Evolutionary conservation across 306 rosid species (phyloP), one percentile per base, ranked within the genome.

Genomic region (Vigna nakashimae): DNA sequence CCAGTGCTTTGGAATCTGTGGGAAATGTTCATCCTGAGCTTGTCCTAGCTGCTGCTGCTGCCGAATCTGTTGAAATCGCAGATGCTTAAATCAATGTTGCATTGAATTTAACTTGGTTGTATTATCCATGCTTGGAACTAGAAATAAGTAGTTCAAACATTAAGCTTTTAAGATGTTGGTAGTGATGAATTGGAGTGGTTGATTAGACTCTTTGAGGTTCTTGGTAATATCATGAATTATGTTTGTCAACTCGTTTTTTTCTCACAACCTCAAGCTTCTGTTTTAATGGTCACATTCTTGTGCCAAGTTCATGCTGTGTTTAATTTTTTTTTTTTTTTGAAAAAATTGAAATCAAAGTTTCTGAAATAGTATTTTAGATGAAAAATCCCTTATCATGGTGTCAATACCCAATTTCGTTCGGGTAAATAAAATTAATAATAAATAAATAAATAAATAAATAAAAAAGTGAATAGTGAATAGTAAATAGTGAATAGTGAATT

Each of bases 21-120:
- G 89, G 83, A 50, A 74, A 77, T 12, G 57, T 80, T 42, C 89
- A 82, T 2, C 89, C 93, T 4, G 98, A 93, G 80, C 79, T 93
- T 80, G 64, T 91, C 57, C 84, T 91, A 12, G 96, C 98, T 74
- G 93, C 96, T 43, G 91, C 98, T 74, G 93, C 96, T 43, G 90
- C 88, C 22, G 88, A 86, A 28, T 62, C 85, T 56, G 81, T 81
- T 26, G 89, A 89, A 71, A 69, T 62, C 40, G 89, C 87, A 1
- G 93, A 92, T 0, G 96, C 96, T 73, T 90, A 68, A 26, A 82
- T 38, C 38, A 34, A 32, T 40, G 42, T 75, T 15, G 62, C 26
- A 24, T 40, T 49, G 68, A 18, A 50, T 50, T 50, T 48, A 65
- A 57, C 28, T 26, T 34, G 45, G 26, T 71, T 8, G 17, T 81